Evolutionary conservation across 768 basidiomycete genomes (phyloP).

Genomic region (Punctularia strigosozonata): DNA sequence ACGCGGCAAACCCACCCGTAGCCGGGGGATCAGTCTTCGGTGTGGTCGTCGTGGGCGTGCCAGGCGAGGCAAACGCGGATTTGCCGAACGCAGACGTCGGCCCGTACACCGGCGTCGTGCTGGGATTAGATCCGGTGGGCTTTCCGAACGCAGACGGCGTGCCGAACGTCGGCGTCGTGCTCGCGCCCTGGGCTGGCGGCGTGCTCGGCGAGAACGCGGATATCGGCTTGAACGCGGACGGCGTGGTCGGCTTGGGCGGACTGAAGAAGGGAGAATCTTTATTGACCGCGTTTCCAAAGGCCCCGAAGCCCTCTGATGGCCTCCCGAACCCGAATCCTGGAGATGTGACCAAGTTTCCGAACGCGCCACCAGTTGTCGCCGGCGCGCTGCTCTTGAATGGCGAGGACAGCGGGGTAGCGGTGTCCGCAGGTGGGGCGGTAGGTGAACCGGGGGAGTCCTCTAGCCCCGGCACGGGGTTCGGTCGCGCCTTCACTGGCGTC

Average conservation of each 20-base stretch:
- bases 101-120: conserved; percentile 7
- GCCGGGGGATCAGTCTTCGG: conserved; percentile 6
- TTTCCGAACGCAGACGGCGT: conserved; percentile 28
- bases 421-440: too few relatives aligned
- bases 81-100: conserved; percentile 15
- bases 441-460: too few relatives aligned
- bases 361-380: neutral
- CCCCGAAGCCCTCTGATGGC: conserved; percentile 8
- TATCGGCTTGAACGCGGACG: neutral
- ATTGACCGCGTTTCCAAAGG: conserved; percentile 1
- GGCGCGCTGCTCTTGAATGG: conserved; percentile 2
- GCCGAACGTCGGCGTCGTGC: conserved; percentile 14
- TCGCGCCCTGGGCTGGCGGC: neutral
- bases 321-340: conserved; percentile 1
- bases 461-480: too few relatives aligned
- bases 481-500: too few relatives aligned
- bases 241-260: neutral
- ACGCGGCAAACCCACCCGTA: conserved; percentile 39
- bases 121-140: conserved; percentile 9
- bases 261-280: neutral
- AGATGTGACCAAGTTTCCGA: conserved; percentile 1
- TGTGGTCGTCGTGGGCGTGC: conserved; percentile 10
- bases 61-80: conserved; percentile 8
- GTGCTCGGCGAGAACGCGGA: neutral
- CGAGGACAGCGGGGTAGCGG: neutral